phyloP scores from a whole-genome alignment of 768 basidiomycete genomes.

The Lactarius vividus region DNA sequence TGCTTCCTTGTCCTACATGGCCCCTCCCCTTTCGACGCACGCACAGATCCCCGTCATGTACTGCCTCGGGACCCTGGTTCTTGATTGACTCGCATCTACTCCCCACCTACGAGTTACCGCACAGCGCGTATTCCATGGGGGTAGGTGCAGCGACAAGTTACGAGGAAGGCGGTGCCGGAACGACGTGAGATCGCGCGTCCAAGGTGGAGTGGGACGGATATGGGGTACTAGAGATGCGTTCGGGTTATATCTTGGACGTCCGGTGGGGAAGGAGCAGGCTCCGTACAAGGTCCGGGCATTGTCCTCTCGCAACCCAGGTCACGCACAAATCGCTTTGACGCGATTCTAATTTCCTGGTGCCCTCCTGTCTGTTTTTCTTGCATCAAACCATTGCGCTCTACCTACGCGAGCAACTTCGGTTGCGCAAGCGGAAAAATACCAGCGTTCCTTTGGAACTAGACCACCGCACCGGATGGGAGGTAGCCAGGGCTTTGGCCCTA shows the following conservation, averaged over 20 bases:
- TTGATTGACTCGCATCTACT: constrained; percentile 1
- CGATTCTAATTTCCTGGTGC: constrained; percentile 17
- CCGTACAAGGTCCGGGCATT: constrained; percentile 2
- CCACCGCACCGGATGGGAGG: constrained; percentile 22
- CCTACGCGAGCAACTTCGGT: background rate
- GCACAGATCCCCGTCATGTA: constrained; percentile 20
- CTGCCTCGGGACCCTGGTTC: constrained; percentile 26
- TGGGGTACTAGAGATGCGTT: constrained; percentile 14
- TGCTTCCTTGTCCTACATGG: constrained; percentile 8
- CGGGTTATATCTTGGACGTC: constrained; percentile 1
- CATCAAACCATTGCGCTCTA: constrained; percentile 5
- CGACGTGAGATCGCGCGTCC: constrained; percentile 15
- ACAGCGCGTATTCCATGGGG: constrained; percentile 6
- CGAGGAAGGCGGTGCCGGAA: constrained; percentile 27
- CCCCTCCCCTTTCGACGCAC: constrained; percentile 4
- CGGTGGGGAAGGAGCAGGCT: constrained; percentile 18
- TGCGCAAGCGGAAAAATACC: constrained; percentile 4
- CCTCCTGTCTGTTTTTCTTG: constrained; percentile 15
- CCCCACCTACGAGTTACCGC: constrained; percentile 8
- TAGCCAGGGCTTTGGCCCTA: constrained; percentile 18
- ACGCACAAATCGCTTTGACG: constrained; percentile 10
- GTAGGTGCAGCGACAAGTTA: constrained; percentile 8
- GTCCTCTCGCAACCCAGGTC: constrained; percentile 3
- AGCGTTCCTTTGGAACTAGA: constrained; percentile 19
- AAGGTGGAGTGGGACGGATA: constrained; percentile 1